These are phyloP conservation scores for Pseudozyma flocculosa DNA, from an alignment of 1,284 basidiomycete species.

Conservation along the genomic window DNA sequence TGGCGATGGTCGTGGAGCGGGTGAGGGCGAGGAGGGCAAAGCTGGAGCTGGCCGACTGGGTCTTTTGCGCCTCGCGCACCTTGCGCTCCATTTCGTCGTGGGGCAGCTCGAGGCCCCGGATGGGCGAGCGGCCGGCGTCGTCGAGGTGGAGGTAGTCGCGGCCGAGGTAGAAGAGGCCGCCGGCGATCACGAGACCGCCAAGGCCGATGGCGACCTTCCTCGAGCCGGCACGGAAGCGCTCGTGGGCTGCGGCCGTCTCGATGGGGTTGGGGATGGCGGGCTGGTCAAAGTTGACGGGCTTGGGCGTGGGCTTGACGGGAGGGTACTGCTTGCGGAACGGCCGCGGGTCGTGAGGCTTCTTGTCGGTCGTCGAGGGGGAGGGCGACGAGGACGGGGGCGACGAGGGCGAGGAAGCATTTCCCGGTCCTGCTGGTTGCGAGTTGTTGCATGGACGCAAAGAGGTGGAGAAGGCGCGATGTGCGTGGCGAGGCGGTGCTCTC, in stretches of 20 bases:
- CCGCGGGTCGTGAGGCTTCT: conserved; percentile 12
- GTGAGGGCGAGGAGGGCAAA: conserved; percentile 47
- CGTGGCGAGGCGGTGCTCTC: too few species aligned
- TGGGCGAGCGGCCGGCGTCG: conserved; percentile 6
- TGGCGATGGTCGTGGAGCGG: conserved; percentile 54
- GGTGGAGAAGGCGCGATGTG: too few species aligned
- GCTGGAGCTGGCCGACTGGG: conserved; percentile 25
- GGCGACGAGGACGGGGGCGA: neutral
- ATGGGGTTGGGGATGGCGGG: conserved; percentile 54
- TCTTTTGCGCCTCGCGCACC: conserved; percentile 40
- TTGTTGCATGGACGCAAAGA: too few species aligned
- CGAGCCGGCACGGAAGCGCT: conserved; percentile 38
- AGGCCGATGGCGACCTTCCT: conserved; percentile 11
- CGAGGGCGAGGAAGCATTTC: neutral
- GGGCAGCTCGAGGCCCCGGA: conserved; percentile 31
- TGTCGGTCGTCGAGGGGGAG: too few species aligned
- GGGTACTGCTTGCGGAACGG: conserved; percentile 47
- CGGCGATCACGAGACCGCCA: conserved; percentile 6
- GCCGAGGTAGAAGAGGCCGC: conserved; percentile 29
- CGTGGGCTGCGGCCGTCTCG: conserved; percentile 49
- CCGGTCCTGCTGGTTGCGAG: too few species aligned
- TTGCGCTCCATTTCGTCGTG: conserved; percentile 45
- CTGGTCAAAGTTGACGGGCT: conserved; percentile 50
- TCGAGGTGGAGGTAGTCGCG: conserved; percentile 37
- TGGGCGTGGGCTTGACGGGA: conserved; percentile 36